These are phyloP conservation scores for Poronia punctata DNA, from an alignment of 495 filamentous ascomycete genomes.

Conservation along the genomic window DNA sequence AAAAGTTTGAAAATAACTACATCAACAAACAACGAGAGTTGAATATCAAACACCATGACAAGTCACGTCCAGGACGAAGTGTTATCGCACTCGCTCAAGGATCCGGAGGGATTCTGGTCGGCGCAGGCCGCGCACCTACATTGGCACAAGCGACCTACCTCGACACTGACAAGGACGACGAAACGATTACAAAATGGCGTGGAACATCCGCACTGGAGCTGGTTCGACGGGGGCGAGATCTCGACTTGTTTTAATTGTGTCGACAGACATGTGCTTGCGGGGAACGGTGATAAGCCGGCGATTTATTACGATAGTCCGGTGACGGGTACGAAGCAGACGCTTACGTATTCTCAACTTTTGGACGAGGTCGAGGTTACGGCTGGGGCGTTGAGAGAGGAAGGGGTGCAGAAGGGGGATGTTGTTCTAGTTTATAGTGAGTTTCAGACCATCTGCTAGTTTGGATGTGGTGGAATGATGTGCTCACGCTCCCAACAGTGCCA, in stretches of 20 bases:
- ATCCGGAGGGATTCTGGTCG: conserved; percentile 71
- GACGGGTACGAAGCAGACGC: conserved; percentile 61
- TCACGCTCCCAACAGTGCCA: conserved; percentile 56
- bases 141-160: conserved; percentile 68
- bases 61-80: conserved; percentile 43
- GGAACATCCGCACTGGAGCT: conserved; percentile 60
- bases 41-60: conserved; percentile 16
- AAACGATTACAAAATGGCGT: conserved; percentile 34
- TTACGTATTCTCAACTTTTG: conserved; percentile 68
- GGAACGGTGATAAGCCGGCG: conserved; percentile 63
- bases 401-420: conserved; percentile 78
- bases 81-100: conserved; percentile 45
- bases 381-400: conserved; percentile 74
- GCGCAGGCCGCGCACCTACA: conserved; percentile 64
- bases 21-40: too few species aligned
- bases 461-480: background rate
- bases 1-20: too few species aligned
- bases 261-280: conserved; percentile 74
- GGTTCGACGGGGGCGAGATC: conserved; percentile 86
- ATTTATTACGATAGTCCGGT: conserved; percentile 88
- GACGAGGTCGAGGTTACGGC: conserved; percentile 80
- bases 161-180: conserved; percentile 33
- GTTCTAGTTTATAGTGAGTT: conserved; percentile 88
- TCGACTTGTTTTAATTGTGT: conserved; percentile 88
- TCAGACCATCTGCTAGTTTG: background rate